A percentile compares a stretch with the other conserved stretches of the same genome.
These are phyloP conservation scores for Volvox africanus DNA, from an alignment of 139 green algal species.

Conservation along the genomic window DNA sequence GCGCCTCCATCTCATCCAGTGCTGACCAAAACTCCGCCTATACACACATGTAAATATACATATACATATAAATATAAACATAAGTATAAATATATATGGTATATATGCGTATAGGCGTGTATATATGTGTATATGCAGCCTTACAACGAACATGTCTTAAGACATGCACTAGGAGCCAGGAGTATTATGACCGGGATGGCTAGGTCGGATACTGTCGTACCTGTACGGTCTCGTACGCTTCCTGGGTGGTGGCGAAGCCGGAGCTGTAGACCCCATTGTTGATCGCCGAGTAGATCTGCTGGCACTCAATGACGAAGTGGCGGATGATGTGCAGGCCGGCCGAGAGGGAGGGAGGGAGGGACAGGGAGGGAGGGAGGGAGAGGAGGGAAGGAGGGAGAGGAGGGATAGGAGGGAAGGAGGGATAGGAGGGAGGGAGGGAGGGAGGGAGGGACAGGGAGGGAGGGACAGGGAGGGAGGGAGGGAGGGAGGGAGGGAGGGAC, in stretches of 20 bases:
- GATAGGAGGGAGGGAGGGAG: too few species aligned
- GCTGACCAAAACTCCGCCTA: conserved; percentile 70
- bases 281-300: conserved; percentile 72
- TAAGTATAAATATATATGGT: too few species aligned
- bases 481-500: too few species aligned
- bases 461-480: too few species aligned
- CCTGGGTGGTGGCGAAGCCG: conserved; percentile 88
- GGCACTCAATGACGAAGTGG: not conserved
- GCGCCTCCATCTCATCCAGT: conserved; percentile 76
- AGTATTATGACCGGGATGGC: too few species aligned
- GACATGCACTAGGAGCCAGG: too few species aligned
- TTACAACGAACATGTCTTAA: too few species aligned
- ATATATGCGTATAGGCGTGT: too few species aligned
- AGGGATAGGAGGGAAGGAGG: not conserved
- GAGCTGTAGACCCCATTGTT: conserved; percentile 84
- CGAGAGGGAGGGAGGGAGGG: not conserved
- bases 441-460: too few species aligned
- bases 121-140: too few species aligned
- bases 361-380: not conserved
- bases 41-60: not conserved
- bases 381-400: not conserved
- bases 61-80: too few species aligned
- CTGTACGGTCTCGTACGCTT: conserved; percentile 75
- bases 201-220: conserved; percentile 5
- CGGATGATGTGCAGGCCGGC: not conserved